Base-by-base conservation (phyloP, 2,329 filamentous ascomycete species). In the Pezicula radicicola region DNA sequence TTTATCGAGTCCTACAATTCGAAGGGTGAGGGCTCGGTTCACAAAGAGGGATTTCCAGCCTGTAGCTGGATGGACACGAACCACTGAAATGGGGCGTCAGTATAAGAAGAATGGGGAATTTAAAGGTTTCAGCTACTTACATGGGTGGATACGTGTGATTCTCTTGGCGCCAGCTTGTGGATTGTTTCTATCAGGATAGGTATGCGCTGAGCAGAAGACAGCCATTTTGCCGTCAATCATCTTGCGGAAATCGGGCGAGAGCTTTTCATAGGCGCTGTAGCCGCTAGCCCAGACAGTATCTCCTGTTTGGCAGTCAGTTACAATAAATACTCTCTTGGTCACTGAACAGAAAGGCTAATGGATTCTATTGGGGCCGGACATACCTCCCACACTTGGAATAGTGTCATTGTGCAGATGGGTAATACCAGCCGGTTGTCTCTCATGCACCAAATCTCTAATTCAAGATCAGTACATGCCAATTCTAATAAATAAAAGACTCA, bases 11-110 rank as follows among this genome's bases (percentile, higher is more conserved):
- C 86, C 87, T 0, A 89, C 80, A 45, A 90, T 89, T 1, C 78
- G 74, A 5, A 78, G 76, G 0, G 86, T 89, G 77, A 89, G 85
- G 2, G 81, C 74, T 3, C 85, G 77, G 64, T 90, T 90, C 0
- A 90, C 87, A 74, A 78, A 90, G 0, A 90, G 73, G 0, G 84
- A 76, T 66, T 89, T 90, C 87, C 87, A 89, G 1, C 86, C 87
- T 0, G 87, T 90, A 0, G 82, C 86, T 0, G 87, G 87, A 63
- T 90, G 86, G 0, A 87, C 81, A 3, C 87, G 77, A 2, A 90
- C 86, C n/a, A n/a, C n/a, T n/a, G n/a, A n/a, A n/a, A n/a, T n/a
- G n/a, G n/a, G n/a, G n/a, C n/a, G n/a, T n/a, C n/a, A n/a, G n/a
- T n/a, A n/a, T n/a, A n/a, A n/a, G n/a, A n/a, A n/a, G n/a, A n/a